Percentiles rank a stretch among this genome's conserved stretches.
Evolutionary conservation across 139 green algal genomes (phyloP).

Genomic region (Tetradesmus obliquus): DNA sequence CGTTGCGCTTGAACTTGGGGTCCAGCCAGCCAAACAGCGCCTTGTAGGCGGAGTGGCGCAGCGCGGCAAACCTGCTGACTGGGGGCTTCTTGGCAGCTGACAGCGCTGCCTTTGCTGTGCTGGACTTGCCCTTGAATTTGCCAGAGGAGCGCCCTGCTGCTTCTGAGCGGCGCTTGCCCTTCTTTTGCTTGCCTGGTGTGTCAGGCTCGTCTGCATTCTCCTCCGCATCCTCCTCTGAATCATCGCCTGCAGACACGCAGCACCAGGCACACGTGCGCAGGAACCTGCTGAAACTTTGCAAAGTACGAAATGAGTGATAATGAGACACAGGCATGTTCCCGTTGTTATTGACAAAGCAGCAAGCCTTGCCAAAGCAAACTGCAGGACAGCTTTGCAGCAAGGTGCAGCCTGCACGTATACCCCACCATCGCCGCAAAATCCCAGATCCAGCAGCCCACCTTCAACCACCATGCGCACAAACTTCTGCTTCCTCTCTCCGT

Average conservation of each 20-base stretch:
- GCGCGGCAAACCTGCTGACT: not conserved
- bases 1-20: conserved; percentile 36
- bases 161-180: not conserved
- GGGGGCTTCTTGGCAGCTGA: not conserved
- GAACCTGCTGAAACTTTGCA: too few species aligned
- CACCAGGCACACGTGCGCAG: too few species aligned
- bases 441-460: not conserved
- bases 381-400: too few species aligned
- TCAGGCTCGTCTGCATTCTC: too few species aligned
- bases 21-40: conserved; percentile 30
- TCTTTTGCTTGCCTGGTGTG: too few species aligned
- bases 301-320: too few species aligned
- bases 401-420: too few species aligned
- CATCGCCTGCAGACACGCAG: too few species aligned
- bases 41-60: not conserved
- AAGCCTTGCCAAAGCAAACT: too few species aligned
- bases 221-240: not conserved
- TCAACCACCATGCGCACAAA: not conserved
- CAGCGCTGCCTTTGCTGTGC: not conserved
- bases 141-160: not conserved
- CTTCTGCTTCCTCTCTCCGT: not conserved
- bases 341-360: too few species aligned
- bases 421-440: too few species aligned
- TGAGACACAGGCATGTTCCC: too few species aligned
- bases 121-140: not conserved